Conservation (phyloP, 2,329 filamentous ascomycete species). For the Helminthosporium solani region DNA sequence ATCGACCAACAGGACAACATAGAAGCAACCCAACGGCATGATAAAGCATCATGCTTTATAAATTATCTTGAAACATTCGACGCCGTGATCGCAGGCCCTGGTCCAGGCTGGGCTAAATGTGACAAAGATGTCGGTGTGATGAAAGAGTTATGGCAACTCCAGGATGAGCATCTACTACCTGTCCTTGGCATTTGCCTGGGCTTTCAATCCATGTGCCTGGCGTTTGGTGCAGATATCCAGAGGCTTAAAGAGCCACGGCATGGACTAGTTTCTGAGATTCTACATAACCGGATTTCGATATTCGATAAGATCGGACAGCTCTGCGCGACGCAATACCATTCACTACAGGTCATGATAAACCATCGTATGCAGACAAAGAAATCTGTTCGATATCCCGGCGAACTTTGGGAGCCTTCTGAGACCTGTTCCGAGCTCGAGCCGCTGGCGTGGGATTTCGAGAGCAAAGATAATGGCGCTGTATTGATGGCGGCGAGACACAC, state of each 20-base stretch:
- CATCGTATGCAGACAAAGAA: slow-evolving; percentile 28
- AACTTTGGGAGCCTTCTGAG: slow-evolving; percentile 43
- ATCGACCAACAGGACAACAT: slow-evolving; percentile 25
- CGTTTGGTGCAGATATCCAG: slow-evolving; percentile 66
- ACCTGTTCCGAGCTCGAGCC: slow-evolving; percentile 44
- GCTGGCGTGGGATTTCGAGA: slow-evolving; percentile 51
- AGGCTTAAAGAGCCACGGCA: slow-evolving; percentile 73
- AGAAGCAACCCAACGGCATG: slow-evolving; percentile 39
- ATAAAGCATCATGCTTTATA: slow-evolving; percentile 39
- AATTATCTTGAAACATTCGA: slow-evolving; percentile 63
- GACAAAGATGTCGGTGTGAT: slow-evolving; percentile 81
- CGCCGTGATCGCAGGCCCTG: slow-evolving; percentile 86
- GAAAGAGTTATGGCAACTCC: slow-evolving; percentile 69
- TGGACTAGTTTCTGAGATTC: slow-evolving; percentile 72
- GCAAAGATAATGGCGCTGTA: slow-evolving; percentile 54
- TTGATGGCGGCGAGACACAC: slow-evolving; percentile 76
- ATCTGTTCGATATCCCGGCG: slow-evolving; percentile 39
- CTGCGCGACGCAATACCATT: slow-evolving; percentile 76
- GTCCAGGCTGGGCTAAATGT: slow-evolving; percentile 76
- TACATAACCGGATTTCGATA: slow-evolving; percentile 62
- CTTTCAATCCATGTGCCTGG: slow-evolving; percentile 76
- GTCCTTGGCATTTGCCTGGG: slow-evolving; percentile 87
- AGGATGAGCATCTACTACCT: slow-evolving; percentile 63
- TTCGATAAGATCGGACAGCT: slow-evolving; percentile 64
- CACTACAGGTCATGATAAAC: slow-evolving; percentile 52